These are phyloP conservation scores for Plasmopara halstedii DNA, from an alignment of 352 stramenopile species.

Conservation along the genomic window DNA sequence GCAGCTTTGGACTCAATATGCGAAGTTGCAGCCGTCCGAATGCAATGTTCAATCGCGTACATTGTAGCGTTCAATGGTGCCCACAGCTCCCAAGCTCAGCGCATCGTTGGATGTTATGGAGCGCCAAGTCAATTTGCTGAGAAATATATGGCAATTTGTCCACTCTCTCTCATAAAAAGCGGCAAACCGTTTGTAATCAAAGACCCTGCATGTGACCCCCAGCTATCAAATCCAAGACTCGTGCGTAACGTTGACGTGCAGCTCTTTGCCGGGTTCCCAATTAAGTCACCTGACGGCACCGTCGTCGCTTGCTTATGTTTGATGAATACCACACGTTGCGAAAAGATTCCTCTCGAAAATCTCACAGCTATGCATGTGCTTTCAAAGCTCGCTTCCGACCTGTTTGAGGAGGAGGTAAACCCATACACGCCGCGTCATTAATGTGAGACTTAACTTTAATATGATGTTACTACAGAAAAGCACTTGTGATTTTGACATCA, in stretches of 20 bases:
- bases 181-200: constrained; percentile 37
- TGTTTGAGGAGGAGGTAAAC: constrained; percentile 35
- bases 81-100: constrained; percentile 14
- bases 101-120: constrained; percentile 31
- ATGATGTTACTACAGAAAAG: no score
- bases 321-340: constrained; percentile 21
- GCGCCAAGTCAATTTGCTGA: constrained; percentile 10
- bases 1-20: constrained; percentile 50
- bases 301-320: constrained; percentile 38
- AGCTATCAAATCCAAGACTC: constrained; percentile 28
- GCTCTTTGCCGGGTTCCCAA: constrained; percentile 55
- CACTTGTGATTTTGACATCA: background rate
- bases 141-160: constrained; percentile 15
- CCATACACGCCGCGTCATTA: constrained; percentile 24
- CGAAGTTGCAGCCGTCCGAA: constrained; percentile 37
- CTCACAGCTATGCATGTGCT: constrained; percentile 36
- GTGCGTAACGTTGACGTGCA: constrained; percentile 31
- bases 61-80: constrained; percentile 27
- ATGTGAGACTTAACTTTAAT: no score
- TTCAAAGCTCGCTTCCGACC: constrained; percentile 46
- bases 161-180: constrained; percentile 14
- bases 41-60: constrained; percentile 38
- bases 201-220: constrained; percentile 28
- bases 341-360: constrained; percentile 33
- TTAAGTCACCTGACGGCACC: constrained; percentile 17